Base-by-base conservation (phyloP, 345 rosid genomes). In the Eucalyptus dawsonii region DNA sequence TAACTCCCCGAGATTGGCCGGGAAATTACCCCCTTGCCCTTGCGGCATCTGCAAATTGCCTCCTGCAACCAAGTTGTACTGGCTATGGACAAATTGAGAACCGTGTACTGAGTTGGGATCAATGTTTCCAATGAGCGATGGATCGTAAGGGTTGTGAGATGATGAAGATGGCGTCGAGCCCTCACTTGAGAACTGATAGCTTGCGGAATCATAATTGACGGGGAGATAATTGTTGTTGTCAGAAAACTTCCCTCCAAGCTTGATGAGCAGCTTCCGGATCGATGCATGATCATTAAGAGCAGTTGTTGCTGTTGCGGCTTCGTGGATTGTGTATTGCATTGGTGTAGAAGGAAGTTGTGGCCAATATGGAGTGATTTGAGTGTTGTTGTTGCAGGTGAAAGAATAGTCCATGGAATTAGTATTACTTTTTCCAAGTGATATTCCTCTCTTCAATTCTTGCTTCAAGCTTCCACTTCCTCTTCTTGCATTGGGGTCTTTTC, bases 231-330 rank as follows among this genome's bases (percentile, higher is more conserved):
- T 88, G 60, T 89, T 37, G 24, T 42, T 44, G 67, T 88, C 72
- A 16, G 91, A 93, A 87, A 95, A 93, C 87, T 90, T 92, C 88
- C 96, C 96, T 86, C 95, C 96, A 22, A 95, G 96, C 92, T 94
- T 94, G 92, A 92, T 88, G n/a, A 95, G 94, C 65, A 94, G 86
- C 67, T 93, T 95, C 90, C 93, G 90, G 88, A 95, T 92, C 1
- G 96, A 92, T 27, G 92, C 90, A 86, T 94, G 95, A 89, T 93
- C 93, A 50, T 90, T 91, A 62, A 88, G 89, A 29, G 89, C 40
- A 56, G 88, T 11, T n/a, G 76, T 67, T 22, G 76, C 80, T 3
- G 86, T 37, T 14, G 86, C 51, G 15, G 76, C 93, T 50, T 94
- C 94, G 47, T 91, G 90, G 87, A 90, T 92, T 17, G 91, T 88